Base-by-base conservation (phyloP, 306 rosid species). In the Castanospermum australe region DNA sequence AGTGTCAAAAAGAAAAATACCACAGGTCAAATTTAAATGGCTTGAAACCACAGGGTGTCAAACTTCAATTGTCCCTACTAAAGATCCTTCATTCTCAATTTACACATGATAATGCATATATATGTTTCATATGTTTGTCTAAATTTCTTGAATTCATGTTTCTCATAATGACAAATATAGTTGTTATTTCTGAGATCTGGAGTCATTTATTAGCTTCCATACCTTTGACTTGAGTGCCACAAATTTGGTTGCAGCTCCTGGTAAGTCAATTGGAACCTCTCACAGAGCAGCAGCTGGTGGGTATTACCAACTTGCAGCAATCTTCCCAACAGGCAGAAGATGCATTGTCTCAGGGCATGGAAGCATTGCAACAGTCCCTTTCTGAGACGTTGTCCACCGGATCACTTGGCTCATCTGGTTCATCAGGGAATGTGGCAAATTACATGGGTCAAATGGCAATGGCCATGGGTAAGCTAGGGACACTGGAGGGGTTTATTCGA, bases 381-480 rank as follows among this genome's bases (percentile, higher is more conserved):
- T 76, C 94, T 0, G 97, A 93, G 83, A 92, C 95, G 28, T 79
- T 93, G 75, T 87, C 92, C 41, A 85, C 87, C 9, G 95, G 92
- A 52, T 48, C 89, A 55, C 92, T 73, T 13, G 93, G 90, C 17
- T 85, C 98, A 50, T 85, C 97, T 5, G 82, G 97, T 70, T 85
- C 96, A 25, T 91, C 94, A 5, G 97, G 94, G 42, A 87, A 91
- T 62, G 97, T 90, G 4, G 97, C 97, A 4, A 91, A 90, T 83
- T 91, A 93, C 88, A 92, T 91, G 97, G 93, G 97, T 59, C 98
- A 91, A 74, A 93, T 93, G 98, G 98, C 95, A 56, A 88, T 89
- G 94, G 97, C 98, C 47, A 91, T 91, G 93, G 97, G 94, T 33
- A 93, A 93, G 79, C 90, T 93, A 6, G 97, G 93, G 73, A 90